A percentile compares a stretch with the other conserved stretches of the same genome.
Evolutionary conservation across 768 basidiomycete genomes (phyloP).

Genomic region (Pleurotus platypus): DNA sequence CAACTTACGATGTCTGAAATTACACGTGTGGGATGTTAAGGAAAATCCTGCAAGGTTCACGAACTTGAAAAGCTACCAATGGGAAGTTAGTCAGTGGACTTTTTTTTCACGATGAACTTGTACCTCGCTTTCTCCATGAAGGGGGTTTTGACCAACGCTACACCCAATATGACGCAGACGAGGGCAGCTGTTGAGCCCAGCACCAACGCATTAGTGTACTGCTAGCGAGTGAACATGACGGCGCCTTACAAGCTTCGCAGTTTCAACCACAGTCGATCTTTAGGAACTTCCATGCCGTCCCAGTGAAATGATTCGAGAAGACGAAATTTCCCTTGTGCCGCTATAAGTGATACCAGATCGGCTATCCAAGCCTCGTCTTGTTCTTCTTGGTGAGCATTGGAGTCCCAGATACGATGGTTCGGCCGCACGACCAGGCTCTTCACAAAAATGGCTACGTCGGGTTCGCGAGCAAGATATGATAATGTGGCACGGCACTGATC

Average conservation of each 20-base stretch:
- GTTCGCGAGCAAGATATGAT: constrained; percentile 52
- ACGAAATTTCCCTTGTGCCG: constrained; percentile 1
- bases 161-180: constrained; percentile 61
- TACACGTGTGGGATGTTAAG: constrained; percentile 26
- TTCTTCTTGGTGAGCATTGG: constrained; percentile 1
- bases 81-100: constrained; percentile 1
- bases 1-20: constrained; percentile 3
- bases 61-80: constrained; percentile 63
- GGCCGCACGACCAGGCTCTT: constrained; percentile 56
- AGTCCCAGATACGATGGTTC: constrained; percentile 17
- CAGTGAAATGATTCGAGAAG: constrained; percentile 52
- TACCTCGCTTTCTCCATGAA: constrained; percentile 59
- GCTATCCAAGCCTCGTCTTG: constrained; percentile 4
- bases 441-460: constrained; percentile 65
- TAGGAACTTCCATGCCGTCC: constrained; percentile 66
- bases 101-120: constrained; percentile 16
- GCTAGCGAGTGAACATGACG: not conserved
- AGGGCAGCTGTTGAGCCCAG: constrained; percentile 47
- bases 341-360: not conserved
- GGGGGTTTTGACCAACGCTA: constrained; percentile 57
- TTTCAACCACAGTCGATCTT: constrained; percentile 78
- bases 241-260: constrained; percentile 57
- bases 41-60: constrained; percentile 58
- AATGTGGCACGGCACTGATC: constrained; percentile 63
- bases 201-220: not conserved